Percentiles rank a stretch among this genome's conserved stretches.
Evolutionary conservation across 1,139 yeast genomes (phyloP).

Genomic region (Taphrina flavorubra): DNA sequence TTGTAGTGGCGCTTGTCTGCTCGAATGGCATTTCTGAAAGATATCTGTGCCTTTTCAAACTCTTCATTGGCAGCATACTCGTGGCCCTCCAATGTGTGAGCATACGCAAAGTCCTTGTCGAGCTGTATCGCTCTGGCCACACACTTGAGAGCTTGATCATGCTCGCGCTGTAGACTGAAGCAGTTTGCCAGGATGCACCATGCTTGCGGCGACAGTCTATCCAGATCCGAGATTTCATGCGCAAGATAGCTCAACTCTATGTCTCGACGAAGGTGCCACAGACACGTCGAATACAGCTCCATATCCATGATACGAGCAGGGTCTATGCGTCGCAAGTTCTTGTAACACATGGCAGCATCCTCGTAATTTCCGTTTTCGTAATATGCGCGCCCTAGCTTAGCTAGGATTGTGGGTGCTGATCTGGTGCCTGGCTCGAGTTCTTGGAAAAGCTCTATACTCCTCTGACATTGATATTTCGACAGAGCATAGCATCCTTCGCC

Average conservation of each 20-base stretch:
- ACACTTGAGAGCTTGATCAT: slow-evolving; percentile 88
- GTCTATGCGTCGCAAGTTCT: slow-evolving; percentile 67
- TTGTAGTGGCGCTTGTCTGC: slow-evolving; percentile 86
- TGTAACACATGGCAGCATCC: slow-evolving; percentile 70
- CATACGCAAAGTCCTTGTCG: slow-evolving; percentile 79
- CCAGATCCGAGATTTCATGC: slow-evolving; percentile 75
- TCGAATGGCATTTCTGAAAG: slow-evolving; percentile 77
- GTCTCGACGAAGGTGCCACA: slow-evolving; percentile 91
- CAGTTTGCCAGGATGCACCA: slow-evolving; percentile 95
- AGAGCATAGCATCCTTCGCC: slow-evolving; percentile 72
- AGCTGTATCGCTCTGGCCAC: slow-evolving; percentile 77
- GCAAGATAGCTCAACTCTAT: slow-evolving; percentile 81
- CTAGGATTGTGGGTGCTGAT: slow-evolving; percentile 83
- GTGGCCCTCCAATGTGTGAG: slow-evolving; percentile 92
- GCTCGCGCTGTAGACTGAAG: slow-evolving; percentile 80
- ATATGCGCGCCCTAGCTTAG: slow-evolving; percentile 78
- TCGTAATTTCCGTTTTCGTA: slow-evolving; percentile 88
- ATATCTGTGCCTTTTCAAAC: slow-evolving; percentile 83
- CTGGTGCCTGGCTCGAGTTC: slow-evolving; percentile 67
- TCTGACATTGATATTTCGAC: slow-evolving; percentile 74
- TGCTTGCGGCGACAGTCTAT: slow-evolving; percentile 72
- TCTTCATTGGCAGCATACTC: slow-evolving; percentile 89
- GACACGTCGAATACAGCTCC: slow-evolving; percentile 86
- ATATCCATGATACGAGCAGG: slow-evolving; percentile 84
- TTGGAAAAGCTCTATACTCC: slow-evolving; percentile 73